Evolutionary conservation across 2,329 filamentous ascomycete genomes (phyloP).

Genomic region (Diaporthe sp.): DNA sequence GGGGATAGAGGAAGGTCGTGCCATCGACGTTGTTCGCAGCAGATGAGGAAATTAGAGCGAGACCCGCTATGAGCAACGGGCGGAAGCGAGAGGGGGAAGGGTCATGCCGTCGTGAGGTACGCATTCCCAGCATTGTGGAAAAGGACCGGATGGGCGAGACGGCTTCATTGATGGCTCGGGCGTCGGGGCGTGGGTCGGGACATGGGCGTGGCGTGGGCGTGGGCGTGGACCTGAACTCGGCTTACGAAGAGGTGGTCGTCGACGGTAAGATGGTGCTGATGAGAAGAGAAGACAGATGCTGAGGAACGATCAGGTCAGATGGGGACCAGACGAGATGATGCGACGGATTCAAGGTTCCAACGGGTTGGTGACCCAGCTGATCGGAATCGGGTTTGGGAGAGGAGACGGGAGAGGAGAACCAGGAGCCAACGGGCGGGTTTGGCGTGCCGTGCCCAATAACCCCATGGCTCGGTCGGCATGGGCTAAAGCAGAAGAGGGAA

Average conservation of each 20-base stretch:
- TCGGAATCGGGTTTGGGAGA: conserved; percentile 29
- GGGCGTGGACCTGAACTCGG: background rate
- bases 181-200: background rate
- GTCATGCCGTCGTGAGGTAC: conserved; percentile 18
- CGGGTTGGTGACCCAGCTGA: conserved; percentile 25
- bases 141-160: conserved; percentile 19
- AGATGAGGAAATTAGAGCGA: conserved; percentile 12
- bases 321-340: conserved; percentile 8
- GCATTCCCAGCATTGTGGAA: conserved; percentile 37
- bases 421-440: conserved; percentile 20
- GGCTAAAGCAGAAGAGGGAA: background rate
- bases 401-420: conserved; percentile 6
- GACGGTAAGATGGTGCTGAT: background rate
- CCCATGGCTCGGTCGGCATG: conserved; percentile 7
- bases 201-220: background rate
- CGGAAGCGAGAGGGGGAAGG: conserved; percentile 12
- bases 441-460: conserved; percentile 8
- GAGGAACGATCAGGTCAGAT: background rate
- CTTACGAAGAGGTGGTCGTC: background rate
- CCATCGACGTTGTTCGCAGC: conserved; percentile 17
- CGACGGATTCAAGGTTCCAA: conserved; percentile 30
- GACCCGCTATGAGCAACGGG: background rate
- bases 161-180: conserved; percentile 31
- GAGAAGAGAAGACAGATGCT: background rate
- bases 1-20: conserved; percentile 22